phyloP scores from a whole-genome alignment of 257 asterid species.

The Cordia subcordata region DNA sequence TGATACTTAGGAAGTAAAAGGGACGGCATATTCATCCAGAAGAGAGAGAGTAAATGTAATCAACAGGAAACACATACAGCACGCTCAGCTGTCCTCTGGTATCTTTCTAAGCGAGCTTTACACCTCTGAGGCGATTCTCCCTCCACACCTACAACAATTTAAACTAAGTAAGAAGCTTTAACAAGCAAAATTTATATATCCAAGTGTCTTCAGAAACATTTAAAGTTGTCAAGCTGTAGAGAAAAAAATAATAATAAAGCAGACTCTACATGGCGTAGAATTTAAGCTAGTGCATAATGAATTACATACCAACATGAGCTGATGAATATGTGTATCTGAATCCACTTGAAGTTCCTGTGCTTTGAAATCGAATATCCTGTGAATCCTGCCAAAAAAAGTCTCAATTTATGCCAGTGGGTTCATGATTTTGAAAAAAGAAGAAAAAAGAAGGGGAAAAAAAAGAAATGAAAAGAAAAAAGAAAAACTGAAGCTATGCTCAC shows the following conservation, averaged over 20 bases:
- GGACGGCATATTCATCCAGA: neutral
- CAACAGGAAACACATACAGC: constrained; percentile 56
- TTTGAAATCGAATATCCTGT: constrained; percentile 41
- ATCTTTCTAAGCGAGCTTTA: constrained; percentile 92
- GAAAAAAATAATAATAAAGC: neutral
- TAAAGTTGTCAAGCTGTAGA: neutral
- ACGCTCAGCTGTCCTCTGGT: constrained; percentile 87
- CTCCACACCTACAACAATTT: constrained; percentile 56
- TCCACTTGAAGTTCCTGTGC: constrained; percentile 34
- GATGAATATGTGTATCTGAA: constrained; percentile 44
- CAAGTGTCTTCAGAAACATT: constrained; percentile 1
- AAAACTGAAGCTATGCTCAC: constrained; percentile 52
- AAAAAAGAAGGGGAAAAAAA: no score
- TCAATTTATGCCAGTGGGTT: constrained; percentile 17
- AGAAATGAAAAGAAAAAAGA: no score
- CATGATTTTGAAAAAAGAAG: constrained; percentile 17
- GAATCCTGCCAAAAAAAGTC: constrained; percentile 27
- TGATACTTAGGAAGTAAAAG: neutral
- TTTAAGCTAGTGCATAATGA: constrained; percentile 4
- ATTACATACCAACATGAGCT: constrained; percentile 53
- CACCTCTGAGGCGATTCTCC: constrained; percentile 85
- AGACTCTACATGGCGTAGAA: constrained; percentile 1
- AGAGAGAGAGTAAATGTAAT: constrained; percentile 8
- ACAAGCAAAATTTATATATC: constrained; percentile 4
- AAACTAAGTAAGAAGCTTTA: constrained; percentile 15